Evolutionary conservation across 164 flowering plant genomes (phyloP), one percentile per base, ranked within the genome.

Genomic region (Vitis labrusca): DNA sequence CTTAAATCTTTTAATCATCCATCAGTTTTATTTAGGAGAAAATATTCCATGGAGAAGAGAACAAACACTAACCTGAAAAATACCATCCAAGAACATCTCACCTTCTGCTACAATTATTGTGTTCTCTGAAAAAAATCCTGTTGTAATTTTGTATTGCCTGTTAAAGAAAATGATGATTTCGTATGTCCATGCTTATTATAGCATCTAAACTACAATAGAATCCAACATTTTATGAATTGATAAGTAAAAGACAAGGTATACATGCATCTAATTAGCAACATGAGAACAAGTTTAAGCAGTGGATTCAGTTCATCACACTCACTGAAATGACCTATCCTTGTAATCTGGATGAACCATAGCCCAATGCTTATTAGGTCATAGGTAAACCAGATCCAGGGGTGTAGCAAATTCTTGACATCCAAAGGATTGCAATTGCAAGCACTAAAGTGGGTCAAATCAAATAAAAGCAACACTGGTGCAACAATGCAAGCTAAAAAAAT

Each of bases 91-190:
- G 12, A 83, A 94, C 90, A 87, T 86, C 82, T 90, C 91, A 3
- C 99, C 98, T 82, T 96, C 97, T 16, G 93, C 99, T 68, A 93
- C 86, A 75, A 96, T 87, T 68, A 96, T 79, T 8, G 98, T 93
- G 73, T 96, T 93, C 82, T 96, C 99, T 49, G 88, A 79, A 72
- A 93, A 92, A 32, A 88, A 89, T 2, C 99, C 99, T 56, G 97
- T 84, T 8, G 97, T 89, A 59, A 93, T 85, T 78, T 89, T 96
- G 99, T 96, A 77, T 67, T 69, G 58, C 68, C 61, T 66, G 88
- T 93, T 76, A 91, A 89, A 64, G 92, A 86, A 85, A 83, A 74
- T 52, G 60, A 63, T 52, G 16, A 30, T 52, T 17, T 32, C 63
- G 66, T 64, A 50, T 56, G 11, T 29, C 48, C 3, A 48, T 44